These are phyloP conservation scores for Sporothrix mexicana DNA, from an alignment of 2,329 filamentous ascomycete genomes.

Conservation along the genomic window DNA sequence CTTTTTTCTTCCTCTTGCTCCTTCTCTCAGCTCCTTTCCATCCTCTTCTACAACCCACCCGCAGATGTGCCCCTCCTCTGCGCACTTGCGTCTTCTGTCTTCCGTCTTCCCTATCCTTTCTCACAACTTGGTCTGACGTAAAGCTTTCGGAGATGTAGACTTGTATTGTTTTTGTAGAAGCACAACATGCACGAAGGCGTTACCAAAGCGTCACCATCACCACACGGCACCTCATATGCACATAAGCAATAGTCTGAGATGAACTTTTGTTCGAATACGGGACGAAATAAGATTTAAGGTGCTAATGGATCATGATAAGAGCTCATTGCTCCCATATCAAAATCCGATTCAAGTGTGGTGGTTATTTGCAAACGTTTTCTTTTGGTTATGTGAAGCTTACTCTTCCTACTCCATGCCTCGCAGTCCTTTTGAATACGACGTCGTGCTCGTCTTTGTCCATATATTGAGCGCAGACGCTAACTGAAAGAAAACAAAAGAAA, in stretches of 20 bases:
- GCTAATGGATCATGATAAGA: too few species aligned
- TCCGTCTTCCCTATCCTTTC: too few species aligned
- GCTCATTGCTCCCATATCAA: too few species aligned
- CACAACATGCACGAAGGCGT: not conserved
- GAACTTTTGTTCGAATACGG: too few species aligned
- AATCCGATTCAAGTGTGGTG: too few species aligned
- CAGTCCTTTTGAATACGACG: not conserved
- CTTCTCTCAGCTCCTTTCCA: not conserved
- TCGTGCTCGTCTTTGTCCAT: not conserved
- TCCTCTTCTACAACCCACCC: not conserved
- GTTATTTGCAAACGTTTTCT: too few species aligned
- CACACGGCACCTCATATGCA: not conserved
- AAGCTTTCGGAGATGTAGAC: not conserved
- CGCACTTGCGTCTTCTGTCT: too few species aligned
- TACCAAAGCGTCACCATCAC: not conserved
- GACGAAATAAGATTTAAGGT: too few species aligned
- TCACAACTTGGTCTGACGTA: not conserved
- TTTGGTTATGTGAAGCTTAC: too few species aligned
- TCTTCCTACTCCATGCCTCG: too few species aligned
- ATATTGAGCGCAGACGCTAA: not conserved
- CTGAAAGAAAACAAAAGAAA: not conserved
- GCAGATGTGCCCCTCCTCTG: not conserved
- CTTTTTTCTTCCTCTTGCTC: not conserved
- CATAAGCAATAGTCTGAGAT: not conserved
- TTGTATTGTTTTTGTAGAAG: not conserved